Evolutionary conservation across 2,329 filamentous ascomycete species (phyloP), one percentile per base, ranked within the genome.

Genomic region (Penicillium sp.): DNA sequence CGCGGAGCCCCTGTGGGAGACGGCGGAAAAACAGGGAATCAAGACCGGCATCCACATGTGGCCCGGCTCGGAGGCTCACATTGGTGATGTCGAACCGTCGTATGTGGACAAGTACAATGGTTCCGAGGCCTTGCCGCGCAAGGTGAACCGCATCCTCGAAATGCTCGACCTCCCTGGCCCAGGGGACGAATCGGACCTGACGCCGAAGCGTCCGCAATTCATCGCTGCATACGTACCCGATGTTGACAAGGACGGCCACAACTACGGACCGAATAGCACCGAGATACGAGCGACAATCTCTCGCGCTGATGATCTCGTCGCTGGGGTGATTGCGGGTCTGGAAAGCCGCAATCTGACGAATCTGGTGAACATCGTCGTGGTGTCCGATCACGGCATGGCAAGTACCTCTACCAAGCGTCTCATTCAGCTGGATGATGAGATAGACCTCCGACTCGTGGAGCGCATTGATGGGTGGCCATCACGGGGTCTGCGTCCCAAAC

Each of bases 331-430:
- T 61, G 67, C 75, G 1, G 90, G 90, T 0, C 75, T 98, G 0
- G 81, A 90, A 52, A 72, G 79, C 40, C 83, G 93, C 42, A 96
- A 97, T 64, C 72, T 98, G 43, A 95, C 90, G 0, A 66, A 85
- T 18, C 86, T 98, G 51, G 88, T 97, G 63, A 98, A 98, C 57
- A 79, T 98, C 6, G 83, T 98, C 32, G 79, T 98, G n/a, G 91
- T 98, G 2, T 96, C 90, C 0, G 93, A 98, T 65, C 93, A 98
- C 65, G 93, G 93, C 43, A 98, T 98, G 93, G 93, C 93, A 1
- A 95, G 90, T 0, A 97, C 93, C 0, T 87, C 90, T 50, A 81
- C 80, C 0, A 77, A 83, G 13, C 81, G 93, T 9, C 74, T 97
- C 39, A 79, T 97, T 26, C 93, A 97, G 68, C 76, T 97, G 2